Evolutionary conservation across 108 stramenopile genomes (phyloP).

Genomic region (Stephanodiscus minutulus): DNA sequence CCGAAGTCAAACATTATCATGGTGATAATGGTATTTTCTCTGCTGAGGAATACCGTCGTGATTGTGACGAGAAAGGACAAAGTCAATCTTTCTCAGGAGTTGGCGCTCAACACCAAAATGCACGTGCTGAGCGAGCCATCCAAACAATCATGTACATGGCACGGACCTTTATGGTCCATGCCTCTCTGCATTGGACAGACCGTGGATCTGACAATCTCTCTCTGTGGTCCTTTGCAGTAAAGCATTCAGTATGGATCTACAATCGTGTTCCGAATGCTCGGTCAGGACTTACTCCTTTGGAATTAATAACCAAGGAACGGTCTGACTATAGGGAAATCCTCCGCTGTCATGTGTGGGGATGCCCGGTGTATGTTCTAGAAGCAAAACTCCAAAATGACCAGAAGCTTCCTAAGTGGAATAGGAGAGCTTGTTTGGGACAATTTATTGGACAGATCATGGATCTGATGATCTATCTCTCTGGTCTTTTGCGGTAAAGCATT

Average conservation of each 20-base stretch:
- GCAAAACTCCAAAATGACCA: conserved; percentile 15
- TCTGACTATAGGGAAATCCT: conserved; percentile 1
- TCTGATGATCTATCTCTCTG: conserved; percentile 28
- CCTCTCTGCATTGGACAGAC: conserved; percentile 39
- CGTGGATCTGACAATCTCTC: background rate
- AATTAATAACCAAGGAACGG: background rate
- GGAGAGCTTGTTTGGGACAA: background rate
- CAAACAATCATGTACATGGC: conserved; percentile 43
- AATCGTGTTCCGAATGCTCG: conserved; percentile 37
- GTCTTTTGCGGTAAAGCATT: conserved; percentile 57
- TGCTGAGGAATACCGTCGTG: background rate
- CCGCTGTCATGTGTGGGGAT: conserved; percentile 32
- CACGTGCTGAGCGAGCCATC: conserved; percentile 41
- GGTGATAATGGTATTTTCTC: conserved; percentile 37
- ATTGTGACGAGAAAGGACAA: background rate
- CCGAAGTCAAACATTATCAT: conserved; percentile 29
- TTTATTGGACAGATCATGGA: conserved; percentile 6
- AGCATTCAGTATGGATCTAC: conserved; percentile 40
- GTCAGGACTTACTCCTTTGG: background rate
- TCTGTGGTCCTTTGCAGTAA: conserved; percentile 57
- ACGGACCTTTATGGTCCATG: conserved; percentile 47
- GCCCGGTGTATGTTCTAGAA: conserved; percentile 45
- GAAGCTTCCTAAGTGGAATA: conserved; percentile 19
- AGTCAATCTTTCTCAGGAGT: conserved; percentile 39
- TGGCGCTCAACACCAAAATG: conserved; percentile 54